A percentile compares a stretch with the other conserved stretches of the same genome.
phyloP scores from a whole-genome alignment of 1,284 basidiomycete genomes.

The Kwoniella shivajii region DNA sequence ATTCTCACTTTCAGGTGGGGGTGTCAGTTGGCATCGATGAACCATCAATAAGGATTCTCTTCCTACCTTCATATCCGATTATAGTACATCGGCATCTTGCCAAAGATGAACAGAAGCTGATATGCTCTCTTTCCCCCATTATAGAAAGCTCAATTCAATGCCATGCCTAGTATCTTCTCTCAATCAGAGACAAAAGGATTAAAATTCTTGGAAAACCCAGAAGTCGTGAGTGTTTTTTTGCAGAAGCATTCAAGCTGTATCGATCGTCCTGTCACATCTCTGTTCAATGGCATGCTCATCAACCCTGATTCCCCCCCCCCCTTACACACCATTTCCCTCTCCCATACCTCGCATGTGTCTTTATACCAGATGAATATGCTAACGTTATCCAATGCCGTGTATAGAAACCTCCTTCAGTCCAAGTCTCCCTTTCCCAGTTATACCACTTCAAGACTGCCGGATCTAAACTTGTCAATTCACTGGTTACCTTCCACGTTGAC shows the following conservation, averaged over 20 bases:
- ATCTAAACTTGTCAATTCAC: conserved; percentile 37
- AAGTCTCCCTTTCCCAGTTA: conserved; percentile 39
- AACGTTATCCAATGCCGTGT: neutral
- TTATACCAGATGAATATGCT: too few species aligned
- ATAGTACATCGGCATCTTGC: too few species aligned
- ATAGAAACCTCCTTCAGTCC: conserved; percentile 46
- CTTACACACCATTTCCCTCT: too few species aligned
- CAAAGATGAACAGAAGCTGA: too few species aligned
- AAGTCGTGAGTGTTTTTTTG: conserved; percentile 28
- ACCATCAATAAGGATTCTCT: neutral
- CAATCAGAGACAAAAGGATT: conserved; percentile 27
- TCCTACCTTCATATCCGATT: too few species aligned
- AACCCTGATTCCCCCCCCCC: too few species aligned
- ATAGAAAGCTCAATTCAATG: conserved; percentile 46
- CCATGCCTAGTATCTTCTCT: conserved; percentile 43
- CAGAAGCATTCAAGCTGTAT: neutral
- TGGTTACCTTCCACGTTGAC: conserved; percentile 44
- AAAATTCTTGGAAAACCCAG: conserved; percentile 42
- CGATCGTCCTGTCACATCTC: too few species aligned
- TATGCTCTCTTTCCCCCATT: too few species aligned
- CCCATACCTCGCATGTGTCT: too few species aligned
- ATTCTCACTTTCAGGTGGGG: too few species aligned
- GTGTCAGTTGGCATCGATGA: neutral
- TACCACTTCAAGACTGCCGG: conserved; percentile 34
- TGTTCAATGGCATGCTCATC: too few species aligned